Evolutionary conservation across 202 grass and related monocot species (phyloP).

Genomic region (Carex arenaria): DNA sequence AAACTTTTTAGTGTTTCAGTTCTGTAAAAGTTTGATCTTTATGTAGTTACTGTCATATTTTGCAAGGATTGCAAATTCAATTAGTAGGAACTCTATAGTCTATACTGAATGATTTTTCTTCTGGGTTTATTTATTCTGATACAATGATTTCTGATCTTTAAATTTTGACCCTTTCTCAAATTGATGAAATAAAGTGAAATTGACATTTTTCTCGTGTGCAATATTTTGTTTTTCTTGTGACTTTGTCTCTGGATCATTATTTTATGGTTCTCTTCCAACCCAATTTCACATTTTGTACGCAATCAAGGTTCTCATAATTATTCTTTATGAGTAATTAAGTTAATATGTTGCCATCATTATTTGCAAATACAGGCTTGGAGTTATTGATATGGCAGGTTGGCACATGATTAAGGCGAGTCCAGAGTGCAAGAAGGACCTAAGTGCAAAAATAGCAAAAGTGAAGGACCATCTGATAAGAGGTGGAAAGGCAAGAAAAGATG

Average conservation of each 20-base stretch:
- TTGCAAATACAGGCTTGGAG: constrained; percentile 29
- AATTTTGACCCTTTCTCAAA: background rate
- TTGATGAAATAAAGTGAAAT: background rate
- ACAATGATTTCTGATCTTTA: background rate
- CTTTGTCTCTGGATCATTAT: background rate
- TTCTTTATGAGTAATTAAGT: background rate
- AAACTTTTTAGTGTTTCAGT: background rate
- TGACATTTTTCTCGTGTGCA: background rate
- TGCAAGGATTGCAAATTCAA: background rate
- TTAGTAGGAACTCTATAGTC: background rate
- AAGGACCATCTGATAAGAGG: constrained; percentile 28
- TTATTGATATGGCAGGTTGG: constrained; percentile 21
- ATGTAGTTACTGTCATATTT: background rate
- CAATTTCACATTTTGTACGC: background rate
- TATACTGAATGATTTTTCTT: background rate
- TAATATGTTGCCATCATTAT: background rate
- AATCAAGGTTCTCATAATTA: background rate
- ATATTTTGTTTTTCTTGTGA: background rate
- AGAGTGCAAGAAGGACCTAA: background rate
- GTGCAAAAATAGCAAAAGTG: constrained; percentile 33
- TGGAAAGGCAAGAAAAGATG: constrained; percentile 24
- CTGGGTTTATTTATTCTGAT: background rate
- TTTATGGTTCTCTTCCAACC: background rate
- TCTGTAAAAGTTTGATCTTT: background rate
- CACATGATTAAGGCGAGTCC: constrained; percentile 14